Base-by-base conservation (phyloP, 1,284 basidiomycete species). In the Cutaneotrichosporon spelunceum region DNA sequence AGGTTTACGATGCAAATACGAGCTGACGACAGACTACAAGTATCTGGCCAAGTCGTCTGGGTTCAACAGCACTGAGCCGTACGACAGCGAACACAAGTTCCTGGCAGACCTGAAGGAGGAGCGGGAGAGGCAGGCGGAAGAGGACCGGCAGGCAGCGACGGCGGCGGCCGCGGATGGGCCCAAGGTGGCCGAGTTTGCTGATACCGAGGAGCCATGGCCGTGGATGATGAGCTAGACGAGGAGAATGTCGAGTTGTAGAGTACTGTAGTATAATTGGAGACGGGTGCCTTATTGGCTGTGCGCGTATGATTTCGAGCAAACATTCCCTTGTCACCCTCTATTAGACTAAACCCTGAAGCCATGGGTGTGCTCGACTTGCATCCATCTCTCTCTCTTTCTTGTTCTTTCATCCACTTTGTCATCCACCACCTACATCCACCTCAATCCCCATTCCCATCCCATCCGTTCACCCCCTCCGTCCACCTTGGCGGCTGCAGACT, bases 1-100 rank as follows among this genome's bases (percentile, higher is more conserved):
- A 55, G 69, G 8, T 4, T 10, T n/a, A 3, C n/a, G 26, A 19
- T 30, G 10, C 24, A 1, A 23, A 11, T 5, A 1, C n/a, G 21
- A 14, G 29, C 34, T 55, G 29, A 65, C 24, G 39, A 7, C 50
- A 73, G 72, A 74, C 63, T 72, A 70, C 34, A 61, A 60, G 24
- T 74, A 72, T 54, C 62, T 74, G 0, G 59, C 62, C 34, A 74
- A 72, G 65, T 66, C 72, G n/a, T 63, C 69, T n/a, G 72, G 72
- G 9, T 72, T 66, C 58, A 66, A 72, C 59, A 50, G 63, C 2
- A 61, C 63, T 13, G 53, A 57, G 21, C 61, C 71, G 13, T 72
- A 67, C 56, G 70, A 71, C 49, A 57, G 62, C 30, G 72, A 72
- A 50, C 57, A 63, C 45, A 65, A 66, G 10, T 65, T 74, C 53